Evolutionary conservation across 2,329 filamentous ascomycete species (phyloP).

Genomic region (Sclerotinia borealis): DNA sequence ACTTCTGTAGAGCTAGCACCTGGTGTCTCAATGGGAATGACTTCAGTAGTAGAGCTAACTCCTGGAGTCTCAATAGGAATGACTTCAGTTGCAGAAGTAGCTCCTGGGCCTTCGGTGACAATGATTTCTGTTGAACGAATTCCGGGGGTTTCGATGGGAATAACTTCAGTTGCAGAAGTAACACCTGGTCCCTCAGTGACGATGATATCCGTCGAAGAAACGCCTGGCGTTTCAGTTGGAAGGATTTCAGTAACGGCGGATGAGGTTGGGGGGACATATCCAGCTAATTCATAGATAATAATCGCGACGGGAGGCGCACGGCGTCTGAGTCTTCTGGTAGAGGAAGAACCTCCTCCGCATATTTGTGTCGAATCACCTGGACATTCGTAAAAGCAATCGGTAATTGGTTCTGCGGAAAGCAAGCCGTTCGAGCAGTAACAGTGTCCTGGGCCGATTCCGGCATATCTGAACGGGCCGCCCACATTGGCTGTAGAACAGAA

Average conservation of each 20-base stretch:
- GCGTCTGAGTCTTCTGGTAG: not conserved
- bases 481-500: not conserved
- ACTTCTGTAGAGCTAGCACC: not conserved
- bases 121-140: not conserved
- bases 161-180: not conserved
- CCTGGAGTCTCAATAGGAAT: not conserved
- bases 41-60: not conserved
- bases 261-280: not conserved
- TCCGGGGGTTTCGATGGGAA: not conserved
- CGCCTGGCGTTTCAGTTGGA: not conserved
- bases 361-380: not conserved
- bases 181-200: not conserved
- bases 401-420: not conserved
- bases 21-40: not conserved
- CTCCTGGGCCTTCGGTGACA: not conserved
- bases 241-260: not conserved
- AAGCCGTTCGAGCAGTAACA: not conserved
- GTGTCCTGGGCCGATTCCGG: slow-evolving; percentile 1
- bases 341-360: not conserved
- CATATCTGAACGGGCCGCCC: not conserved
- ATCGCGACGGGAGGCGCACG: not conserved
- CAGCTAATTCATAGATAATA: not conserved
- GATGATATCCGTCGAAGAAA: not conserved
- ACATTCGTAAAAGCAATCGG: not conserved
- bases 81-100: not conserved